Evolutionary conservation across 805 yeast species (phyloP).

Genomic region (Jamesozyma spencerorum): DNA sequence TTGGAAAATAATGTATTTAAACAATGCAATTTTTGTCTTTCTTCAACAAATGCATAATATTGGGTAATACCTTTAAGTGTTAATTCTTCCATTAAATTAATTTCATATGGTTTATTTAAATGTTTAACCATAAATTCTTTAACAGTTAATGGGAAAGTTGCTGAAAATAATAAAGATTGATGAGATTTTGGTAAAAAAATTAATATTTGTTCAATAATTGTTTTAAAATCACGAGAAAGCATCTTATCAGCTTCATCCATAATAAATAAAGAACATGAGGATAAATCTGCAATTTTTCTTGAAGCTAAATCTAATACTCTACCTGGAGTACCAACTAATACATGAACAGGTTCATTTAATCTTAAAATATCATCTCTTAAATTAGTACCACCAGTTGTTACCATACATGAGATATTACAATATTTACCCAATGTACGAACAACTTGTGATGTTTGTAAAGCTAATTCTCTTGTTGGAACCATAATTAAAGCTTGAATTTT

Average conservation of each 20-base stretch:
- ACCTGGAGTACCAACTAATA: slow-evolving; percentile 96
- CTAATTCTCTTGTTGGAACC: slow-evolving; percentile 97
- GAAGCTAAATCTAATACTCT: slow-evolving; percentile 91
- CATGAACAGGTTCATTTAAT: slow-evolving; percentile 85
- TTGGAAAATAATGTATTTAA: slow-evolving; percentile 89
- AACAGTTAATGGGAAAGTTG: slow-evolving; percentile 93
- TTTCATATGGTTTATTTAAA: slow-evolving; percentile 85
- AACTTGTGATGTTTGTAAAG: slow-evolving; percentile 94
- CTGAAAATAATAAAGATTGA: slow-evolving; percentile 84
- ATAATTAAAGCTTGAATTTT: slow-evolving; percentile 86
- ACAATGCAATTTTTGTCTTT: slow-evolving; percentile 91
- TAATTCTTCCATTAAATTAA: slow-evolving; percentile 94
- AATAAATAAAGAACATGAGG: slow-evolving; percentile 77
- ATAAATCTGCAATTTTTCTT: slow-evolving; percentile 76
- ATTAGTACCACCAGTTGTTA: slow-evolving; percentile 95
- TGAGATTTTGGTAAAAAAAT: slow-evolving; percentile 67
- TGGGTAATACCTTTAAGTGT: slow-evolving; percentile 95
- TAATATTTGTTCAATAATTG: slow-evolving; percentile 78
- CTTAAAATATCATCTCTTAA: slow-evolving; percentile 90
- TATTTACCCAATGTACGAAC: slow-evolving; percentile 94
- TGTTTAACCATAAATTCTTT: slow-evolving; percentile 88
- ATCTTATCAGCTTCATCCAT: slow-evolving; percentile 99
- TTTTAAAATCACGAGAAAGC: slow-evolving; percentile 82
- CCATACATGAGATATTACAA: slow-evolving; percentile 88
- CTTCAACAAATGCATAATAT: slow-evolving; percentile 97